phyloP scores from a whole-genome alignment of 495 filamentous ascomycete species.

The Tuber borchii region DNA sequence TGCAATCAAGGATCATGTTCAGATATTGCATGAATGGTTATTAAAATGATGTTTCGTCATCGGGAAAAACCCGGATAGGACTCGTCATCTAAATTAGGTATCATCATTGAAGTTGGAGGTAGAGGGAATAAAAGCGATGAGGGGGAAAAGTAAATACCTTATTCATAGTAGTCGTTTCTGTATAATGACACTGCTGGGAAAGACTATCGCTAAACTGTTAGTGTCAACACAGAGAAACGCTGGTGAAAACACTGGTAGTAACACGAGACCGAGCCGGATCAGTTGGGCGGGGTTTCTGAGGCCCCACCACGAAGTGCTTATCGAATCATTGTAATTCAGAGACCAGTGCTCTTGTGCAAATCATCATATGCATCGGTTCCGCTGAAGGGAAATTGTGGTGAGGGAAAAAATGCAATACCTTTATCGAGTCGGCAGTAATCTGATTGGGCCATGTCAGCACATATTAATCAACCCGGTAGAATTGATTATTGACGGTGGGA shows the following conservation, averaged over 20 bases:
- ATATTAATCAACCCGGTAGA: neutral
- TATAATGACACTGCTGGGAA: neutral
- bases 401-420: neutral
- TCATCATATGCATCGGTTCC: slow-evolving; percentile 53
- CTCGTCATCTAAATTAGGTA: slow-evolving; percentile 70
- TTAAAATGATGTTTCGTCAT: slow-evolving; percentile 64
- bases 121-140: slow-evolving; percentile 12
- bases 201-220: slow-evolving; percentile 3
- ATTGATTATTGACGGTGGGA: slow-evolving; percentile 6
- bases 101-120: slow-evolving; percentile 53
- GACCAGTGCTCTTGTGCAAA: slow-evolving; percentile 97
- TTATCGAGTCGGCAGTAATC: slow-evolving; percentile 8
- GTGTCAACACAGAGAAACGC: slow-evolving; percentile 5
- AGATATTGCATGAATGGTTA: slow-evolving; percentile 78
- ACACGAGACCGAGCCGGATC: slow-evolving; percentile 49
- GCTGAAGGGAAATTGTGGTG: slow-evolving; percentile 5
- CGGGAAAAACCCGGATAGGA: slow-evolving; percentile 72
- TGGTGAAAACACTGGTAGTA: neutral
- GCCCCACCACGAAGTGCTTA: slow-evolving; percentile 92
- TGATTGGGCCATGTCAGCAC: slow-evolving; percentile 12
- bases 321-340: slow-evolving; percentile 83
- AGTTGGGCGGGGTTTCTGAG: slow-evolving; percentile 99
- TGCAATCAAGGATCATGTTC: slow-evolving; percentile 42
- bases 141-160: slow-evolving; percentile 14
- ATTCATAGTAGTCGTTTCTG: neutral